Evolutionary conservation across 352 stramenopile species (phyloP), one percentile per base, ranked within the genome.

Genomic region (Phytophthora boehmeriae): DNA sequence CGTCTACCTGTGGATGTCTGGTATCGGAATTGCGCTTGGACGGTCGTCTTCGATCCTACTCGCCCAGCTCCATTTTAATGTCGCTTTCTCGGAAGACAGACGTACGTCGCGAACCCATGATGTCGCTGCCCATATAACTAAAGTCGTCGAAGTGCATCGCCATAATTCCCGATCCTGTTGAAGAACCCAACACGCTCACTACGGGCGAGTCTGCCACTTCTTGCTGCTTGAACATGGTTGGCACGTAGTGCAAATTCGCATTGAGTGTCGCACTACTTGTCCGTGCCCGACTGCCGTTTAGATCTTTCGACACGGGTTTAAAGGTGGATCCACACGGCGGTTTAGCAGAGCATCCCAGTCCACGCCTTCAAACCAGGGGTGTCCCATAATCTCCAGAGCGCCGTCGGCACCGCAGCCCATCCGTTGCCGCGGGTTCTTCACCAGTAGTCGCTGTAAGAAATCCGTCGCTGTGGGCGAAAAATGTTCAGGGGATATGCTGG

Each of bases 141-240:
- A 93, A 95, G 62, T 93, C 83, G 28, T 95, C 86, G 41, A 95
- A 95, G 63, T 93, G 84, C 84, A 92, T 92, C 32, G 85, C 81
- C 63, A 86, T 72, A 23, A 83, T 72, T n/a, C 63, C 76, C 16
- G 78, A 89, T 25, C 80, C 79, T 1, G 59, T 73, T 5, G 68
- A 77, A 6, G 68, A 71, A 14, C 63, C 66, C 17, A 89, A 63
- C 13, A 75, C 71, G 46, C 78, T 71, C 27, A 90, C 70, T 20
- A 89, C 80, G 20, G 86, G 86, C 27, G 83, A 93, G 71, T 95
- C 86, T 5, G 86, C 83, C 32, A 93, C 83, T 22, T 93, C 86
- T 58, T 93, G 86, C 59, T 92, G 75, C 58, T 89, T 88, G 75
- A 93, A 95, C 14, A 87, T 76, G 38, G 80, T 88, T 3, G 84